These are phyloP conservation scores for Phytophthora cryptogea DNA, from an alignment of 352 stramenopile genomes.

Conservation along the genomic window DNA sequence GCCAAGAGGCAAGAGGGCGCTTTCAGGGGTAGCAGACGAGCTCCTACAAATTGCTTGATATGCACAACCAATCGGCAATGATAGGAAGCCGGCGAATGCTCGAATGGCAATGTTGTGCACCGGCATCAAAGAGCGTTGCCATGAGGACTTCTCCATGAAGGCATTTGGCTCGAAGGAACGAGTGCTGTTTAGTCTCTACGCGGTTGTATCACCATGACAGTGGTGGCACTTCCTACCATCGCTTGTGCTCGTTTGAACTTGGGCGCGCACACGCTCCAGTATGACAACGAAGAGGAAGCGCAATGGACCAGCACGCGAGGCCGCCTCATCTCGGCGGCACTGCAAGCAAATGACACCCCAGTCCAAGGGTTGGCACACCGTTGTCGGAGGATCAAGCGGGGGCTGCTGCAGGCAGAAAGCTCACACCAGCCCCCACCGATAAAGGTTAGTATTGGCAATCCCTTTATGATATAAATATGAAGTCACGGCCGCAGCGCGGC, in stretches of 20 bases:
- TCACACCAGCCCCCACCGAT: conserved; percentile 11
- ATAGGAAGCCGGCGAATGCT: too few relatives aligned
- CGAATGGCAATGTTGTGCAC: too few relatives aligned
- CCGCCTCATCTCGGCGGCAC: conserved; percentile 10
- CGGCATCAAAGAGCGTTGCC: too few relatives aligned
- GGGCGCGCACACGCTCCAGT: conserved; percentile 8
- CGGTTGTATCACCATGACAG: conserved; percentile 14
- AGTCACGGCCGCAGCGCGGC: conserved; percentile 14
- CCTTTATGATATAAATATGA: conserved; percentile 48
- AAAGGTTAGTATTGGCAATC: conserved; percentile 31
- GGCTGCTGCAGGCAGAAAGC: neutral
- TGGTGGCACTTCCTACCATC: conserved; percentile 25
- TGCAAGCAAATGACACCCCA: conserved; percentile 28
- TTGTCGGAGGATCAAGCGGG: conserved; percentile 29
- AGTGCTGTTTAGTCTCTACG: conserved; percentile 17
- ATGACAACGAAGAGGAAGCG: conserved; percentile 9
- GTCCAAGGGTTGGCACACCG: conserved; percentile 7
- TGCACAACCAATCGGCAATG: conserved; percentile 13
- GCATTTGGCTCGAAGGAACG: conserved; percentile 4
- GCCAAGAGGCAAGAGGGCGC: neutral
- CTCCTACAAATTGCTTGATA: neutral
- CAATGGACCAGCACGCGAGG: conserved; percentile 7
- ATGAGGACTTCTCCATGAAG: conserved; percentile 4
- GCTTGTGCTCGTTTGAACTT: conserved; percentile 13
- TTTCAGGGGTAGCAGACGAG: neutral